Evolutionary conservation across 129 eudicot genomes (phyloP).

Genomic region (Saussurea involucrata): DNA sequence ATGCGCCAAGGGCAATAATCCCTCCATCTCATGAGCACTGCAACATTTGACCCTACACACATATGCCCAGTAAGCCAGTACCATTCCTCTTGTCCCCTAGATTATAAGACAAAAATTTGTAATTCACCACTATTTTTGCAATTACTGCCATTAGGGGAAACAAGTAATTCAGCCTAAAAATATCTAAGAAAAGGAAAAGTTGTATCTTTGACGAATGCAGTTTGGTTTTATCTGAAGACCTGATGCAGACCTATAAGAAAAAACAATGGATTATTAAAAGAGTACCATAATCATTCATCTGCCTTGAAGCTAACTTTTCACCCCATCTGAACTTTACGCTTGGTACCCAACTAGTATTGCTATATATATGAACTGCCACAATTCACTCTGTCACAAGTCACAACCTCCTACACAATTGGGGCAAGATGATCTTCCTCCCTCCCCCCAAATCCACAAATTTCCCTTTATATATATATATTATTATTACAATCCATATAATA

Average conservation of each 20-base stretch:
- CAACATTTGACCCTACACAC: too few relatives aligned
- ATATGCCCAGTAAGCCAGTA: too few relatives aligned
- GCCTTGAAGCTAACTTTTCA: background rate
- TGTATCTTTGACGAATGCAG: background rate
- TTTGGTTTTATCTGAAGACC: background rate
- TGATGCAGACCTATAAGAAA: background rate
- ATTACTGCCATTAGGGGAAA: background rate
- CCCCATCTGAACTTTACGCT: background rate
- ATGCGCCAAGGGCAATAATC: too few relatives aligned
- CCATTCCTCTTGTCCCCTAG: too few relatives aligned
- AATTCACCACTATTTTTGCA: background rate
- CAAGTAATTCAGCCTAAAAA: too few relatives aligned
- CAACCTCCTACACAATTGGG: too few relatives aligned
- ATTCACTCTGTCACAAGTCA: too few relatives aligned
- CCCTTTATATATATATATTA: background rate
- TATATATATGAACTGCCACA: background rate
- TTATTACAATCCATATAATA: background rate
- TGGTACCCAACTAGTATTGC: background rate
- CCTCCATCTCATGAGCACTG: too few relatives aligned
- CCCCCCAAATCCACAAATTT: background rate
- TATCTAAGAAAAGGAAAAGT: too few relatives aligned
- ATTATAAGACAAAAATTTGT: background rate
- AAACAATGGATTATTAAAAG: background rate
- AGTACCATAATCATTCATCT: background rate
- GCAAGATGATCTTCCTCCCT: too few relatives aligned